These are phyloP conservation scores for Coelastrella sp. DNA, from an alignment of 139 green algal genomes.

Conservation along the genomic window DNA sequence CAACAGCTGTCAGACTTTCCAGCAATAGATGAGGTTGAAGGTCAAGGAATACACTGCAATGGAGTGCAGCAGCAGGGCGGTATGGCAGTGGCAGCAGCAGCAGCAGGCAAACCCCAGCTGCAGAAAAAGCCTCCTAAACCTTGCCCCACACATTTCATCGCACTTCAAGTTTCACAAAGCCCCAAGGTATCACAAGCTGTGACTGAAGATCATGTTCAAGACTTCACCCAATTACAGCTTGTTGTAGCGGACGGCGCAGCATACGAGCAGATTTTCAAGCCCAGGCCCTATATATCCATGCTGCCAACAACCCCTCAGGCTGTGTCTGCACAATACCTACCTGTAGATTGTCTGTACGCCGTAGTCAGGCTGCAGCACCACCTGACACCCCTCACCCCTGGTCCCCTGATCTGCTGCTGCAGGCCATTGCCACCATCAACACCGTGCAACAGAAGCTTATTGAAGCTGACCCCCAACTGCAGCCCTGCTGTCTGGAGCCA, in stretches of 20 bases:
- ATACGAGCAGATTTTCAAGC: neutral
- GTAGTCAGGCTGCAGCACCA: too few relatives aligned
- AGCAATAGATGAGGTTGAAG: neutral
- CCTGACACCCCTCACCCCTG: too few relatives aligned
- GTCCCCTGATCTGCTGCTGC: neutral
- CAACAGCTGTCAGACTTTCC: neutral
- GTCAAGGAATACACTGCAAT: neutral
- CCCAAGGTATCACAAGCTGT: neutral
- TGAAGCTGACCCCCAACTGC: neutral
- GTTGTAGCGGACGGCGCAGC: neutral
- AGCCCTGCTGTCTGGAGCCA: constrained; percentile 26
- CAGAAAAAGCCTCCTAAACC: constrained; percentile 10
- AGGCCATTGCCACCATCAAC: neutral
- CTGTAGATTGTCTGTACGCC: too few relatives aligned
- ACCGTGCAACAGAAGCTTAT: neutral
- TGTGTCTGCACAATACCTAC: too few relatives aligned
- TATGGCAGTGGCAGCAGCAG: constrained; percentile 4
- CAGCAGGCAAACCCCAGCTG: neutral
- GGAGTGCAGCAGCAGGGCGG: neutral
- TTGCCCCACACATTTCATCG: constrained; percentile 24
- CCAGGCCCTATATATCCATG: neutral
- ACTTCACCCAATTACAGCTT: neutral
- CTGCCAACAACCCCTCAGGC: neutral
- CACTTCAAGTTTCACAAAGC: constrained; percentile 39
- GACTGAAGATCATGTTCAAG: too few relatives aligned